Evolutionary conservation across 805 yeast genomes (phyloP).

Genomic region (Yarrowia osloensis): DNA sequence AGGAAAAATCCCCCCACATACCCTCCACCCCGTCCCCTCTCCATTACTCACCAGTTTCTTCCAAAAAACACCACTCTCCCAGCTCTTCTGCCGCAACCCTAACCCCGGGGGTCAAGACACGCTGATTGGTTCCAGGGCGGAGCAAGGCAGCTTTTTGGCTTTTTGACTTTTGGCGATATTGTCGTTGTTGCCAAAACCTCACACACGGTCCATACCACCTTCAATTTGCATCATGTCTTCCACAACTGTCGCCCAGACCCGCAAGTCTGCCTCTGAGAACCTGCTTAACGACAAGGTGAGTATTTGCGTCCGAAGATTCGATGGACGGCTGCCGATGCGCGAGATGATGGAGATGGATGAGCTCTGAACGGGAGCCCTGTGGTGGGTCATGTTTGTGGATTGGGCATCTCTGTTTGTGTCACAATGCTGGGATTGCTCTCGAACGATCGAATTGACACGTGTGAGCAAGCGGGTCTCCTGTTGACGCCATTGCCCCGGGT

Average conservation of each 20-base stretch:
- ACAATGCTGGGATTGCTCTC: too few relatives aligned
- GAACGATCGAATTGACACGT: background rate
- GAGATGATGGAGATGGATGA: background rate
- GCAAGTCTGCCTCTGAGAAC: slow-evolving; percentile 39
- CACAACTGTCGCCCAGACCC: slow-evolving; percentile 31
- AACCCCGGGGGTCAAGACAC: background rate
- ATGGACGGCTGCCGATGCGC: background rate
- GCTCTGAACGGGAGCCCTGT: too few relatives aligned
- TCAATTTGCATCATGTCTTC: slow-evolving; percentile 31
- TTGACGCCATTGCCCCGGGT: too few relatives aligned
- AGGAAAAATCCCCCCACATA: too few relatives aligned
- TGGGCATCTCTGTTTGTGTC: too few relatives aligned
- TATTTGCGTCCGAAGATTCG: background rate
- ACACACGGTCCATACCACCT: slow-evolving; percentile 16
- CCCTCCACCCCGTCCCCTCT: too few relatives aligned
- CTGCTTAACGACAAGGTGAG: slow-evolving; percentile 45
- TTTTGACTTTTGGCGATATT: slow-evolving; percentile 21
- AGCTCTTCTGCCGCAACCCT: background rate
- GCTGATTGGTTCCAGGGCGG: slow-evolving; percentile 18
- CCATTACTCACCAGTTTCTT: too few relatives aligned
- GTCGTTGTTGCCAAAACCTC: slow-evolving; percentile 19
- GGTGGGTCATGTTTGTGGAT: too few relatives aligned
- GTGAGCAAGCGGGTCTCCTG: too few relatives aligned
- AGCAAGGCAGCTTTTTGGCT: slow-evolving; percentile 28
- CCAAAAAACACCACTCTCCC: too few relatives aligned